A percentile compares a stretch with the other conserved stretches of the same genome.
These are phyloP conservation scores for Nymphaea colorata DNA, from an alignment of 164 flowering plant genomes.

Conservation along the genomic window DNA sequence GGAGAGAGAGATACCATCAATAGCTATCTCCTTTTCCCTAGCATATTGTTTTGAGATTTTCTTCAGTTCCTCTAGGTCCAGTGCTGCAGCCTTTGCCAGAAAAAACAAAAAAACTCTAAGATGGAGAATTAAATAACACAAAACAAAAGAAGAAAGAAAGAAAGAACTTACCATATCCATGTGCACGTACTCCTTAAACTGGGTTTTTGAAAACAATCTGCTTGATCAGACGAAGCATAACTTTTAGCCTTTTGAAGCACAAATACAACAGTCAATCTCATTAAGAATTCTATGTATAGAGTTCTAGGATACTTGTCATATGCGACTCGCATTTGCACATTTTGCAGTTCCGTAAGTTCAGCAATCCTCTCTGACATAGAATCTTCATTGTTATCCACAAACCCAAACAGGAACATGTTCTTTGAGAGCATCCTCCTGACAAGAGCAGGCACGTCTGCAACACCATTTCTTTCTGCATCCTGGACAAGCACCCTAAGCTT, in stretches of 20 bases:
- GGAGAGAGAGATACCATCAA: slow-evolving; percentile 34
- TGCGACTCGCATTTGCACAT: slow-evolving; percentile 39
- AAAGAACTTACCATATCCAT: slow-evolving; percentile 60
- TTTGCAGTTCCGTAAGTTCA: slow-evolving; percentile 44
- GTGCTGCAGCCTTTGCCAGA: slow-evolving; percentile 42
- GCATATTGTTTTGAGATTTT: slow-evolving; percentile 38
- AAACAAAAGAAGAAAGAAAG: neutral
- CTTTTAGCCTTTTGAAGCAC: neutral
- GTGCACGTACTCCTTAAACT: slow-evolving; percentile 43
- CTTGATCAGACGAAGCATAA: slow-evolving; percentile 5
- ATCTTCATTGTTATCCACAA: slow-evolving; percentile 45
- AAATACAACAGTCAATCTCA: neutral
- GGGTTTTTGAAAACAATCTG: slow-evolving; percentile 45
- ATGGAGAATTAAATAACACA: neutral
- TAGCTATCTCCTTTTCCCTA: slow-evolving; percentile 17
- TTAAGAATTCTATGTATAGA: neutral
- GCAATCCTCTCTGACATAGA: slow-evolving; percentile 35
- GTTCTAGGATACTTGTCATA: slow-evolving; percentile 37
- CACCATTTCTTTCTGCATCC: slow-evolving; percentile 32
- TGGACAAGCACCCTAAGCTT: slow-evolving; percentile 35
- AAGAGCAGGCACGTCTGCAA: slow-evolving; percentile 37
- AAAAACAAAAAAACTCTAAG: neutral
- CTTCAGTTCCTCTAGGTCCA: slow-evolving; percentile 42
- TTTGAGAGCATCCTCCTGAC: slow-evolving; percentile 62
- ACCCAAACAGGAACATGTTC: slow-evolving; percentile 62